These are phyloP conservation scores for Pseudopyricularia javanii DNA, from an alignment of 2,329 filamentous ascomycete species.

Conservation along the genomic window DNA sequence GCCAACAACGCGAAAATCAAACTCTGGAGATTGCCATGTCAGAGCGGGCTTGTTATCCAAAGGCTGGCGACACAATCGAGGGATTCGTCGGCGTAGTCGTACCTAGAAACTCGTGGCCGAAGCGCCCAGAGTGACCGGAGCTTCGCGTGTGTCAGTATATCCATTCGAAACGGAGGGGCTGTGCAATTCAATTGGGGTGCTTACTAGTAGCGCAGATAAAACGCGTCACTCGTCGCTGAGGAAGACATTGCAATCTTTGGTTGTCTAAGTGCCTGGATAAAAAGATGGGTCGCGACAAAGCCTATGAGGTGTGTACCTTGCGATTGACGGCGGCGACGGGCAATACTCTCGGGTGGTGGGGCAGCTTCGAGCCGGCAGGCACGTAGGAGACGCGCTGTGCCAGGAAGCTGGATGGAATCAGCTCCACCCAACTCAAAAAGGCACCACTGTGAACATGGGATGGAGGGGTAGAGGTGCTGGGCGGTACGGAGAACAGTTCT, in stretches of 20 bases:
- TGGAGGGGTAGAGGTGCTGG: neutral
- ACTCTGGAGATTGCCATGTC: constrained; percentile 48
- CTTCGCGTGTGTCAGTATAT: constrained; percentile 31
- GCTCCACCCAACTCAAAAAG: neutral
- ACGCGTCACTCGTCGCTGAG: constrained; percentile 54
- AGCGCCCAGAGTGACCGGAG: constrained; percentile 92
- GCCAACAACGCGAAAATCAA: constrained; percentile 85
- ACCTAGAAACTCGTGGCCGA: constrained; percentile 98
- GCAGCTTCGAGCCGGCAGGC: constrained; percentile 1
- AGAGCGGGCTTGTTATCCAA: neutral
- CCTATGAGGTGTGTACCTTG: neutral
- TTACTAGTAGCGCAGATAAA: constrained; percentile 97
- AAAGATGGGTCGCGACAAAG: neutral
- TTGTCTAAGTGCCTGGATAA: neutral
- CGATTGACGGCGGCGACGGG: neutral
- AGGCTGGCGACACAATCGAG: neutral
- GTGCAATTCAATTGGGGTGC: constrained; percentile 16
- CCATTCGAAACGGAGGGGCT: neutral
- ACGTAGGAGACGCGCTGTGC: constrained; percentile 7
- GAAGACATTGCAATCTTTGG: constrained; percentile 40
- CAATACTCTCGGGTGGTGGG: neutral
- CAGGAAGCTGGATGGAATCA: neutral
- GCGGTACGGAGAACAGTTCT: neutral
- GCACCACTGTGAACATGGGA: neutral
- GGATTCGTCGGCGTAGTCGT: constrained; percentile 12